phyloP scores from a whole-genome alignment of 176 grass and related monocot species.

The maize (Zea mays) region Zm-B73-REFERENCE-NAM-5.0 NC_050103.1:40295001-40295500 shows the following conservation, averaged over 20 bases:
- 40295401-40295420: conserved; percentile 98
- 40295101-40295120: conserved; percentile 92
- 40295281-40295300: conserved; percentile 95
- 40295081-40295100: conserved; percentile 95
- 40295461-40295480: conserved; percentile 97
- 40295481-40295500: conserved; percentile 82
- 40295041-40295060: conserved; percentile 97
- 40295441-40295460: conserved; percentile 84
- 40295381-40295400: conserved; percentile 87
- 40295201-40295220: conserved; percentile 77
- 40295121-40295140: conserved; percentile 94
- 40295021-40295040: conserved; percentile 99
- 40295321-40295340: conserved; percentile 76
- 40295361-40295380: conserved; percentile 85
- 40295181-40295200: conserved; percentile 95
- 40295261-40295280: conserved; percentile 83
- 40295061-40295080: conserved; percentile 96
- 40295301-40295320: conserved; percentile 92
- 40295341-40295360: conserved; percentile 83
- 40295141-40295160: conserved; percentile 97
- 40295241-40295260: conserved; percentile 99
- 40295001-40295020: conserved; percentile 90
- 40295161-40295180: conserved; percentile 96
- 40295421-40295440: conserved; percentile 95
- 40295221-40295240: conserved; percentile 91